Conservation (phyloP, 306 rosid species). For the Albizia julibrissin region DNA sequence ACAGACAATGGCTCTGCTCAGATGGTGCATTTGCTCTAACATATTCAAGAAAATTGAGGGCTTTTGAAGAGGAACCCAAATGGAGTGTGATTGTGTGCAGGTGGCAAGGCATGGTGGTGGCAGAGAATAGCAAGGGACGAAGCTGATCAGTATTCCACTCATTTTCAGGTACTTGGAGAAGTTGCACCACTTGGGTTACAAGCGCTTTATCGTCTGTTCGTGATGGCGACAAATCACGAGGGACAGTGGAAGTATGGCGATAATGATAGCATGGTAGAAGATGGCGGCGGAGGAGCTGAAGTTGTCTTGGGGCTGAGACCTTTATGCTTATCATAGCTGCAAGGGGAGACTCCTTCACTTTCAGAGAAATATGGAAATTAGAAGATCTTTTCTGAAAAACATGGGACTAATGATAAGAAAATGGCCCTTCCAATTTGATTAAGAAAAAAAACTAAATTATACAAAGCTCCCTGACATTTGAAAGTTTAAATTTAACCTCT, state of each 20-base stretch:
- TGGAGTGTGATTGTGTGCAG: constrained; percentile 51
- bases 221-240: constrained; percentile 22
- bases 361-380: not conserved
- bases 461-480: no score
- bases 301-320: not conserved
- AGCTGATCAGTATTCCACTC: constrained; percentile 50
- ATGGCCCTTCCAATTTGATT: not conserved
- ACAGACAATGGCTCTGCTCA: constrained; percentile 21
- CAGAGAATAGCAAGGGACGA: constrained; percentile 45
- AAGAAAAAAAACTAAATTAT: no score
- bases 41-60: constrained; percentile 37
- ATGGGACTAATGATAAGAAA: not conserved
- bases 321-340: not conserved
- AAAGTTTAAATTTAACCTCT: no score
- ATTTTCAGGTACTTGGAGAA: constrained; percentile 49
- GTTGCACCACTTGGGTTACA: constrained; percentile 46
- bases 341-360: not conserved
- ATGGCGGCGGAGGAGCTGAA: not conserved
- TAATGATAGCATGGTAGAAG: not conserved
- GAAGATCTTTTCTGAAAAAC: not conserved
- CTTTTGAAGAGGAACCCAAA: constrained; percentile 36
- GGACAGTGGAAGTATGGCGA: constrained; percentile 27
- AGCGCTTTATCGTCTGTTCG: constrained; percentile 32
- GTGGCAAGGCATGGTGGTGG: constrained; percentile 32
- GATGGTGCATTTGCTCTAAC: constrained; percentile 24